Base-by-base conservation (phyloP, 2,329 filamentous ascomycete genomes). In the Hymenoscyphus linearis region DNA sequence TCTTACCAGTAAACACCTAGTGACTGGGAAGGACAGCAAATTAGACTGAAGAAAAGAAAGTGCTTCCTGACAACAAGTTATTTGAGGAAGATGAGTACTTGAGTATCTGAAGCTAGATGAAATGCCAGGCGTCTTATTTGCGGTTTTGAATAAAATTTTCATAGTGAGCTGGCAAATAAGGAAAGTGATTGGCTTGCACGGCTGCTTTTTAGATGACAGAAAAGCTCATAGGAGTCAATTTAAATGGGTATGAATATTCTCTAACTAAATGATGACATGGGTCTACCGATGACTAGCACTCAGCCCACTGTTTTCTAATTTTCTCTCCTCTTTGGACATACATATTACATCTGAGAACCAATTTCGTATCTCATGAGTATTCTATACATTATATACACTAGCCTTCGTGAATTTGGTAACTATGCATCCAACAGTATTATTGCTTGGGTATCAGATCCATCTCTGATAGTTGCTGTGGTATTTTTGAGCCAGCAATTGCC, bases 401-500 rank as follows among this genome's bases (percentile, higher is more conserved):
- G 10, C 10, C 22, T 10, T 18, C n/a, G 22, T 12, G 9, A 47
- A 12, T 22, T 22, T 12, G 5, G 14, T n/a, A 47, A 47, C 18
- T 47, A 47, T 10, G n/a, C 12, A 12, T 16, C n/a, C 40, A 47
- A 22, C 40, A 47, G 40, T 47, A 47, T 47, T 10, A 47, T 10
- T 47, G 18, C 40, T 22, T 47, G 40, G 4, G 40, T 47, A 18
- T 7, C 18, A 25, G 40, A 18, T 4, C 40, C 40, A 47, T 10
- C 18, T 47, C 12, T 47, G 40, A 47, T 22, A 47, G 7, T 16
- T 47, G 25, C 36, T 40, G 58, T 60, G 25, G 14, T 60, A 50
- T 60, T 60, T 26, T 60, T 62, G 36, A 57, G 52, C 44, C 52
- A 59, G 22, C 59, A 64, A n/a, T 59, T 64, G n/a, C 64, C 64